Evolutionary conservation across 768 basidiomycete species (phyloP), one percentile per base, ranked within the genome.

Genomic region (Rhodocollybia butyracea): DNA sequence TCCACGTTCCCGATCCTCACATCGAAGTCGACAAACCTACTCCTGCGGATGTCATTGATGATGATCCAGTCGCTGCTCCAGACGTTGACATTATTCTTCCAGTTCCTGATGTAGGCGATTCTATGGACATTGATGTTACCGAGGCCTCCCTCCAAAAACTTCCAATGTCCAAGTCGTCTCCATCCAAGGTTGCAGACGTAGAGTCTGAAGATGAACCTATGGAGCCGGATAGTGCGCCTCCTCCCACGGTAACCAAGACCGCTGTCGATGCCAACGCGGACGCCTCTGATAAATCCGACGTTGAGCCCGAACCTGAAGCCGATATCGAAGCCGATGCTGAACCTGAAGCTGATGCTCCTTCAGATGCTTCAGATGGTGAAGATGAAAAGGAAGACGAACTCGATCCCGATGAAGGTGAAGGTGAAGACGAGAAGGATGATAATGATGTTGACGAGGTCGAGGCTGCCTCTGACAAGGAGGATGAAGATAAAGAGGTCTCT

Each of bases 391-490:
- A 61, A 26, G 65, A 60, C 38, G 51, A 54, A 19, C 30, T 48
- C 26, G 61, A 60, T n/a, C 53, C 59, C 43, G 58, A 57, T 13
- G 64, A 58, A 31, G 56, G 46, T 24, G 64, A 46, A 36, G 50
- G 29, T 32, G 60, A 53, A 13, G 61, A 47, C 21, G 48, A 55
- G 13, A 45, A 46, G 21, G 54, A 55, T 50, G 64, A 59, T 30
- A 57, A 58, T 30, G 58, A 60, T 13, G 55, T 43, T 6, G 58
- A 67, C 68, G 38, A 63, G 66, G 21, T 59, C 63, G 17, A 59
- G 59, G 8, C 63, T 60, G 70, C 71, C 26, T 69, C 70, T 36
- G 63, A 64, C 32, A 67, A 39, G 5, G 36, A 39, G 1, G 51
- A 39, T 22, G 24, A 39, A 26, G 54, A 40, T 26, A 29, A 56